phyloP scores from a whole-genome alignment of 2,329 filamentous ascomycete genomes.

The Amylocarpus encephaloides region DNA sequence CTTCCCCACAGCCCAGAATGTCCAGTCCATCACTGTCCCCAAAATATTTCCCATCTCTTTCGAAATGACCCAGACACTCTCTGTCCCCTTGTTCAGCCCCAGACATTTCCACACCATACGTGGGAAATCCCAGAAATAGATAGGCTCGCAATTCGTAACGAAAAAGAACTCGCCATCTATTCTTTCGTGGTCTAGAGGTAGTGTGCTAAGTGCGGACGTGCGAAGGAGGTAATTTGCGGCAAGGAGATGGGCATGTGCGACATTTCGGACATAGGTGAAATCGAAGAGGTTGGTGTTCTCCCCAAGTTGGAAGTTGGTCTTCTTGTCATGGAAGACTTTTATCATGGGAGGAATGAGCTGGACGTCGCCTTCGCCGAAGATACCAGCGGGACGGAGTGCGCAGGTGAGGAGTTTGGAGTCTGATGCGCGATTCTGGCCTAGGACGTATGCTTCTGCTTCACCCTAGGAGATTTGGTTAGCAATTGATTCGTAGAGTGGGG shows the following conservation, averaged over 20 bases:
- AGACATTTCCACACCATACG: constrained; percentile 67
- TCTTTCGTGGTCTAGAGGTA: constrained; percentile 63
- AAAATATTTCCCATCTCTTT: constrained; percentile 45
- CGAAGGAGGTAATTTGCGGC: constrained; percentile 52
- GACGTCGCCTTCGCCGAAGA: constrained; percentile 85
- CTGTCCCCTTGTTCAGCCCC: constrained; percentile 45
- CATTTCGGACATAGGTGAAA: constrained; percentile 63
- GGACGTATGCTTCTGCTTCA: constrained; percentile 72
- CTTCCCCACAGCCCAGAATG: constrained; percentile 43
- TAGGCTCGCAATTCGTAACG: constrained; percentile 80
- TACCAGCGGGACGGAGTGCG: constrained; percentile 77
- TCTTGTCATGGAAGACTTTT: constrained; percentile 59
- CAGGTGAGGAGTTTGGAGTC: constrained; percentile 62
- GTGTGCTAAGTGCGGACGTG: constrained; percentile 34
- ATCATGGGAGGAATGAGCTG: constrained; percentile 70
- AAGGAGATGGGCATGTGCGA: constrained; percentile 75
- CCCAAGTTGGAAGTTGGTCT: constrained; percentile 76
- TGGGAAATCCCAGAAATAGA: constrained; percentile 89
- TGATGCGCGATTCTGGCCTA: constrained; percentile 62
- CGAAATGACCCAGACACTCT: constrained; percentile 49
- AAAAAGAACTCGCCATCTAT: constrained; percentile 85
- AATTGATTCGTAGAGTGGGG: neutral
- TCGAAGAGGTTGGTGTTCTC: constrained; percentile 64
- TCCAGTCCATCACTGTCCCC: constrained; percentile 48
- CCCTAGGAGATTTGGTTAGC: constrained; percentile 39